These are phyloP conservation scores for Exsudoporus frostii DNA, from an alignment of 768 basidiomycete genomes.

Conservation along the genomic window DNA sequence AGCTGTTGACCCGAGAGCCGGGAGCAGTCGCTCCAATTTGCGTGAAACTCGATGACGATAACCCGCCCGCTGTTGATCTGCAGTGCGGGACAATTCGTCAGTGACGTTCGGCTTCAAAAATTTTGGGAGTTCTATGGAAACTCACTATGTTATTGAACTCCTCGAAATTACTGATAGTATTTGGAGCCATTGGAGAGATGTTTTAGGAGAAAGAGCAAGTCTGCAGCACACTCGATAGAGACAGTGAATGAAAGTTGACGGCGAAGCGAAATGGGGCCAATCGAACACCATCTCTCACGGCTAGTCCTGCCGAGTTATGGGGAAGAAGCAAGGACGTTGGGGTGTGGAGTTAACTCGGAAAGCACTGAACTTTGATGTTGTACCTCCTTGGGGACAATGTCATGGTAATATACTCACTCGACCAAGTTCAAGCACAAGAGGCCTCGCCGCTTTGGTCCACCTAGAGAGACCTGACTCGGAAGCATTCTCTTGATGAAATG, in stretches of 20 bases:
- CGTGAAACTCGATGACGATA: slow-evolving; percentile 23
- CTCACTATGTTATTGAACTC: slow-evolving; percentile 22
- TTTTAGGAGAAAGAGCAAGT: background rate
- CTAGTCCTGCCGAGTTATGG: background rate
- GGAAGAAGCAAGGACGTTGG: background rate
- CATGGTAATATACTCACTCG: background rate
- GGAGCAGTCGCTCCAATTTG: slow-evolving; percentile 11
- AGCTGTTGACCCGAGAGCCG: slow-evolving; percentile 9
- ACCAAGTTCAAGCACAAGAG: background rate
- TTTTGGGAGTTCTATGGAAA: background rate
- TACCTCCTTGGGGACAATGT: background rate
- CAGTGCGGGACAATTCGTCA: background rate
- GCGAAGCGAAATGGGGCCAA: background rate
- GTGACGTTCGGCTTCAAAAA: no score
- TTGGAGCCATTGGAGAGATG: slow-evolving; percentile 13
- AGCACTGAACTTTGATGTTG: background rate
- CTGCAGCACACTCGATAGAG: background rate
- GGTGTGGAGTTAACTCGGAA: background rate
- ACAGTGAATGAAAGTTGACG: background rate
- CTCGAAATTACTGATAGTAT: slow-evolving; percentile 14
- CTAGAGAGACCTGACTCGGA: background rate
- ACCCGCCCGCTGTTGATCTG: slow-evolving; percentile 28
- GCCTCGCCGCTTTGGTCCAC: background rate
- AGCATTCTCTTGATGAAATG: background rate
- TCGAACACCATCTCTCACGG: background rate